A percentile compares a stretch with the other conserved stretches of the same genome.
phyloP scores from a whole-genome alignment of 2,329 filamentous ascomycete genomes.

The Paecilomyces variotii region DNA sequence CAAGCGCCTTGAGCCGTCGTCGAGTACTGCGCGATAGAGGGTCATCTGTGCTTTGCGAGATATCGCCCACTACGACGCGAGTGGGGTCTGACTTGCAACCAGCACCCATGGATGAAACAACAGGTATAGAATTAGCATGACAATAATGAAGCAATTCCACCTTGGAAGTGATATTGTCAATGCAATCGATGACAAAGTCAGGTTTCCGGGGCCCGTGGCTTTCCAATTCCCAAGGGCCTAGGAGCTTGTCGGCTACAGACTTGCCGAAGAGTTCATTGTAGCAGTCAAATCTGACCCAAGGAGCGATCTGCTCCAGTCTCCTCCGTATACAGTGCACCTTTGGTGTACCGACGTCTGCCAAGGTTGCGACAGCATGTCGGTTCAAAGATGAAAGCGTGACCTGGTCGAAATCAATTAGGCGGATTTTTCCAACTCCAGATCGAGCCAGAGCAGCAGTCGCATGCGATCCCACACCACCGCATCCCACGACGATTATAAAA shows the following conservation, averaged over 20 bases:
- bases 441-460: constrained; percentile 76
- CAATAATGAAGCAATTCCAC: constrained; percentile 86
- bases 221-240: constrained; percentile 55
- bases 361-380: constrained; percentile 87
- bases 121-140: constrained; percentile 63
- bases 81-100: constrained; percentile 87
- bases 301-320: constrained; percentile 74
- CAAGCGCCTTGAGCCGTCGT: constrained; percentile 64
- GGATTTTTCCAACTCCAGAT: constrained; percentile 79
- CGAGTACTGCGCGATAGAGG: constrained; percentile 78
- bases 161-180: constrained; percentile 97
- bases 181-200: constrained; percentile 90
- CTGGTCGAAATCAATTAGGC: constrained; percentile 95
- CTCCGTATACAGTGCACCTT: constrained; percentile 82
- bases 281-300: constrained; percentile 87
- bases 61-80: constrained; percentile 81
- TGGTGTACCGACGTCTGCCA: constrained; percentile 85
- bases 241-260: constrained; percentile 54
- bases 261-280: constrained; percentile 75
- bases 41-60: constrained; percentile 80
- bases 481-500: constrained; percentile 84
- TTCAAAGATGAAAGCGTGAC: constrained; percentile 92
- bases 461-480: constrained; percentile 91
- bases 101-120: constrained; percentile 93
- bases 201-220: constrained; percentile 46